Conservation (phyloP, 768 basidiomycete genomes). For the Cubamyces sp. region DNA sequence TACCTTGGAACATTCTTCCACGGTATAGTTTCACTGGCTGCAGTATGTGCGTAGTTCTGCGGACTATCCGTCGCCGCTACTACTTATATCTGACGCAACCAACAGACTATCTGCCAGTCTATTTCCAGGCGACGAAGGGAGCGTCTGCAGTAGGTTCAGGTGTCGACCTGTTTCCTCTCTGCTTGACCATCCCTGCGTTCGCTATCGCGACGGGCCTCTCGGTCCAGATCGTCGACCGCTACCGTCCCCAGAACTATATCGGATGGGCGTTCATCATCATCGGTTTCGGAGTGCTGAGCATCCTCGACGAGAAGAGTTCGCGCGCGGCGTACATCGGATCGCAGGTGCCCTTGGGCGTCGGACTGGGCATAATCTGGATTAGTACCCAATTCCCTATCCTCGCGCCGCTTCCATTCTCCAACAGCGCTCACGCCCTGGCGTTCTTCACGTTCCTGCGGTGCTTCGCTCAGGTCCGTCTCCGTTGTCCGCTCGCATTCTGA, state of each 20-base stretch:
- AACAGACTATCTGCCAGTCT: slow-evolving; percentile 47
- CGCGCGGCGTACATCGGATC: slow-evolving; percentile 9
- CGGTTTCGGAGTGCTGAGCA: slow-evolving; percentile 38
- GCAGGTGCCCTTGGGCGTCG: slow-evolving; percentile 5
- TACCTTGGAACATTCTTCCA: slow-evolving; percentile 35
- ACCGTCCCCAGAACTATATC: slow-evolving; percentile 34
- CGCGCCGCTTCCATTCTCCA: slow-evolving; percentile 38
- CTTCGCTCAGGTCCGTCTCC: slow-evolving; percentile 27
- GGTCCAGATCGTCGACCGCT: slow-evolving; percentile 32
- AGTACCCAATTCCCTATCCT: slow-evolving; percentile 36
- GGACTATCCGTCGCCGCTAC: neutral
- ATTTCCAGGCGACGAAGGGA: slow-evolving; percentile 47
- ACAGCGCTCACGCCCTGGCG: slow-evolving; percentile 42
- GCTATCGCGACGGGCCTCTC: slow-evolving; percentile 34
- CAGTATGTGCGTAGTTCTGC: slow-evolving; percentile 32
- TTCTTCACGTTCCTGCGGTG: slow-evolving; percentile 36
- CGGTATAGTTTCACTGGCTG: slow-evolving; percentile 19
- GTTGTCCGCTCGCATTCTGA: neutral
- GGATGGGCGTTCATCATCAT: slow-evolving; percentile 45
- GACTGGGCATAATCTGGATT: slow-evolving; percentile 30
- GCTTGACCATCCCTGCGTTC: slow-evolving; percentile 35
- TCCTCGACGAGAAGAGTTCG: slow-evolving; percentile 2
- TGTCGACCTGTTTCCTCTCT: slow-evolving; percentile 31
- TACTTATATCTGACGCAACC: neutral
- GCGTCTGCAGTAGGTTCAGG: slow-evolving; percentile 37